phyloP scores from a whole-genome alignment of 352 stramenopile species.

The Lagenidium sp. region DNA sequence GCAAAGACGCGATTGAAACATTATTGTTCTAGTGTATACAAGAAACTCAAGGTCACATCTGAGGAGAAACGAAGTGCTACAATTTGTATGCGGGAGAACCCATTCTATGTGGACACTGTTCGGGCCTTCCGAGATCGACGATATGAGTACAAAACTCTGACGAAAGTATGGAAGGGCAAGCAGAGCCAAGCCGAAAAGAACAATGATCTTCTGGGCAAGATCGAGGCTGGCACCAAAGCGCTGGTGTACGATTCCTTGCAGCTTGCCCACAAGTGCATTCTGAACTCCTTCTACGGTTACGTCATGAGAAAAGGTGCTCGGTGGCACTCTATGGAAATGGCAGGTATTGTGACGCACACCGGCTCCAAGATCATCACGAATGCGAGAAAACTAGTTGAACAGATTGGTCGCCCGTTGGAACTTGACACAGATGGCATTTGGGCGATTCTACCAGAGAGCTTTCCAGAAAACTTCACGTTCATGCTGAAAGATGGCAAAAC shows the following conservation, averaged over 20 bases:
- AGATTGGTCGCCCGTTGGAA: constrained; percentile 96
- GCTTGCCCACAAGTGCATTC: constrained; percentile 99
- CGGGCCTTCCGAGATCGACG: constrained; percentile 97
- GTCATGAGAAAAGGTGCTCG: constrained; percentile 99
- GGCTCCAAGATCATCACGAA: constrained; percentile 98
- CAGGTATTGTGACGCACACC: constrained; percentile 98
- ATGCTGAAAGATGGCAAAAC: constrained; percentile 45
- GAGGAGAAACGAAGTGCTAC: constrained; percentile 92
- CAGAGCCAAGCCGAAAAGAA: constrained; percentile 61
- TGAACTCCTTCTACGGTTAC: constrained; percentile 99
- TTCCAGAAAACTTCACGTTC: constrained; percentile 97
- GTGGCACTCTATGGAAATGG: constrained; percentile 99
- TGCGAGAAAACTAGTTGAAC: constrained; percentile 88
- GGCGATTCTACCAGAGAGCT: constrained; percentile 97
- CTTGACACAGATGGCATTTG: constrained; percentile 99
- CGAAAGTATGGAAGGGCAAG: constrained; percentile 92
- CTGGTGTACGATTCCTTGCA: constrained; percentile 98
- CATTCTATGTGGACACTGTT: constrained; percentile 99
- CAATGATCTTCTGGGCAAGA: constrained; percentile 81
- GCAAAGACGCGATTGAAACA: constrained; percentile 80
- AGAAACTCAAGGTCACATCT: constrained; percentile 95
- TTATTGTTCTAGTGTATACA: constrained; percentile 97
- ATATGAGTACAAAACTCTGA: constrained; percentile 99
- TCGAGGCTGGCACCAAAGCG: constrained; percentile 81
- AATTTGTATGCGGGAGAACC: constrained; percentile 99